Conservation (phyloP, 257 asterid species). For the Leonotis leonurus region DNA sequence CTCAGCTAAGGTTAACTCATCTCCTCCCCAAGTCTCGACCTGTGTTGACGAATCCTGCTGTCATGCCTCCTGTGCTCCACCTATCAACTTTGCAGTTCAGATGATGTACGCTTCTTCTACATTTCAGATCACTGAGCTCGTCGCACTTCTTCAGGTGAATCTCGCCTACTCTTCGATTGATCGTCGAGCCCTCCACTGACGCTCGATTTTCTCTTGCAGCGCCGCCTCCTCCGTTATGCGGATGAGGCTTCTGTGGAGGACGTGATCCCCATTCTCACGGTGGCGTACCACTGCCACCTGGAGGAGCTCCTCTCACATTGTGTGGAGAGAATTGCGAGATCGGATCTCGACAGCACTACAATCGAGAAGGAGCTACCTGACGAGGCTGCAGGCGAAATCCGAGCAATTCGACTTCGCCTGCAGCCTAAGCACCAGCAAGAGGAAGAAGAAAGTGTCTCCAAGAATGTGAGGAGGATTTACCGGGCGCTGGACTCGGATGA, state of each 20-base stretch:
- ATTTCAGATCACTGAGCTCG: slow-evolving; percentile 62
- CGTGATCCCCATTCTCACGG: slow-evolving; percentile 49
- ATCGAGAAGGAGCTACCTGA: too few relatives aligned
- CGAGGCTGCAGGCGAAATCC: too few relatives aligned
- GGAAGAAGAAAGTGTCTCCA: too few relatives aligned
- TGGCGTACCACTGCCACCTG: slow-evolving; percentile 40
- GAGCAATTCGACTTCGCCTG: slow-evolving; percentile 24
- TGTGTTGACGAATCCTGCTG: slow-evolving; percentile 61
- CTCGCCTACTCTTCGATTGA: too few relatives aligned
- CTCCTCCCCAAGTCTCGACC: slow-evolving; percentile 56
- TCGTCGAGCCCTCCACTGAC: not conserved
- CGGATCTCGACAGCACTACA: too few relatives aligned
- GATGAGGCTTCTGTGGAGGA: slow-evolving; percentile 55
- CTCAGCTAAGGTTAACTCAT: slow-evolving; percentile 44
- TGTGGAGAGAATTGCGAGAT: slow-evolving; percentile 39
- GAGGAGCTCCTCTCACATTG: slow-evolving; percentile 36
- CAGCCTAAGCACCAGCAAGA: slow-evolving; percentile 22
- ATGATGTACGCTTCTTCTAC: slow-evolving; percentile 60
- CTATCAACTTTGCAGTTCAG: slow-evolving; percentile 48
- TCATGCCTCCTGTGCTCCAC: slow-evolving; percentile 68
- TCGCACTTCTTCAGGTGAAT: slow-evolving; percentile 49
- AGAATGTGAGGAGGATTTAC: slow-evolving; percentile 37
- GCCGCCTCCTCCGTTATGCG: slow-evolving; percentile 41
- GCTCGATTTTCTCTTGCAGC: slow-evolving; percentile 28
- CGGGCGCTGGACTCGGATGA: too few relatives aligned